These are phyloP conservation scores for Blastocystis sp. DNA, from an alignment of 352 stramenopile genomes.

Conservation along the genomic window DNA sequence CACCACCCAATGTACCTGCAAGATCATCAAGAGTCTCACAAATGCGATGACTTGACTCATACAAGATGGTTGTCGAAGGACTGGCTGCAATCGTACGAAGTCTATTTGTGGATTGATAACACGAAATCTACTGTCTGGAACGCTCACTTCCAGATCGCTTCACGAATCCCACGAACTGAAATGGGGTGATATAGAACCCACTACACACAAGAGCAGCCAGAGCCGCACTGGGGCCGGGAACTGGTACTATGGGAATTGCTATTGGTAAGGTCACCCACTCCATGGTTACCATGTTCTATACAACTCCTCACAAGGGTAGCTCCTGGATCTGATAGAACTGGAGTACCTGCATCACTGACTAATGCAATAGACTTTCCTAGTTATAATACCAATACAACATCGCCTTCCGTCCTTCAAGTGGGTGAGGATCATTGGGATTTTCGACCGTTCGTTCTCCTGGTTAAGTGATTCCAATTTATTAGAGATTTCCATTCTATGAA, in stretches of 20 bases:
- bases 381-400: neutral
- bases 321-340: neutral
- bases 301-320: neutral
- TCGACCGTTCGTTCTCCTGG: slow-evolving; percentile 2
- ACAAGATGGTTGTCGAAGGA: neutral
- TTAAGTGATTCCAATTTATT: neutral
- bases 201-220: slow-evolving; percentile 20
- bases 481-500: neutral
- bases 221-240: slow-evolving; percentile 3
- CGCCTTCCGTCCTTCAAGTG: neutral
- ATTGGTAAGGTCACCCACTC: neutral
- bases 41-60: slow-evolving; percentile 24
- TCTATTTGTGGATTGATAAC: neutral
- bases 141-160: slow-evolving; percentile 3
- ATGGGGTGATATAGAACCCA: slow-evolving; percentile 37
- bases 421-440: neutral
- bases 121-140: neutral
- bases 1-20: neutral
- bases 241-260: slow-evolving; percentile 6
- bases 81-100: neutral
- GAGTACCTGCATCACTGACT: slow-evolving; percentile 13
- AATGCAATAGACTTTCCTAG: slow-evolving; percentile 14
- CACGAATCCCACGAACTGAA: slow-evolving; percentile 14
- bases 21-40: neutral
- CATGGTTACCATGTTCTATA: neutral